Evolutionary conservation across 768 basidiomycete species (phyloP), one percentile per base, ranked within the genome.

Genomic region (Kockovaella imperatae): DNA sequence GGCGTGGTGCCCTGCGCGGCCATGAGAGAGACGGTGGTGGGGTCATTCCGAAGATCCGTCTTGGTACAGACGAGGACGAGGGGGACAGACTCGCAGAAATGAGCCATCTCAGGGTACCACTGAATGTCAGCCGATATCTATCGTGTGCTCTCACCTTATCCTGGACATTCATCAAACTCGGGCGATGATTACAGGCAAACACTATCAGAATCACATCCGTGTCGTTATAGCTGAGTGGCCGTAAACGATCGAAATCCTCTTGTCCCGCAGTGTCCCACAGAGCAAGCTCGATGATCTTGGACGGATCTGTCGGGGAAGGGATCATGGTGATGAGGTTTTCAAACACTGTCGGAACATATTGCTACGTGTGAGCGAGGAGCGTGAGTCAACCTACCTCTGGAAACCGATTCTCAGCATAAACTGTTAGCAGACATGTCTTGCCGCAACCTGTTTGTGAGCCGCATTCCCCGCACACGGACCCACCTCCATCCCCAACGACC

Each of bases 231-330:
- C 59, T 62, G 48, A 73, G 47, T 28, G 72, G 70, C 35, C 72
- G 50, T 25, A 73, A 49, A 35, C 72, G 53, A 41, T 73, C 72
- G 44, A 71, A 99, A 76, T 99, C 93, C 74, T 99, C 95, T 75
- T 99, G 95, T 59, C 95, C 95, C 29, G 95, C 95, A n/a, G 95
- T 99, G 79, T 99, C 95, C 95, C 95, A 99, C 48, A 99, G 77
- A 7, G 67, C 64, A 8, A 71, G 42, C 36, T 67, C 67, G 41
- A 71, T 62, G 24, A 55, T 61, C 42, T 69, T 71, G 2, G 61
- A 53, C 2, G 68, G 63, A 36, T 69, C 69, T 26, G 52, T 52
- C 17, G 65, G 67, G 14, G 66, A 65, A 8, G 67, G 67, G 35
- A 69, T 58, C 46, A 58, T 58, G 42, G 66, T 69, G 30, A 67